Base-by-base conservation (phyloP, 2,329 filamentous ascomycete species). In the Alternaria metachromatica region DNA sequence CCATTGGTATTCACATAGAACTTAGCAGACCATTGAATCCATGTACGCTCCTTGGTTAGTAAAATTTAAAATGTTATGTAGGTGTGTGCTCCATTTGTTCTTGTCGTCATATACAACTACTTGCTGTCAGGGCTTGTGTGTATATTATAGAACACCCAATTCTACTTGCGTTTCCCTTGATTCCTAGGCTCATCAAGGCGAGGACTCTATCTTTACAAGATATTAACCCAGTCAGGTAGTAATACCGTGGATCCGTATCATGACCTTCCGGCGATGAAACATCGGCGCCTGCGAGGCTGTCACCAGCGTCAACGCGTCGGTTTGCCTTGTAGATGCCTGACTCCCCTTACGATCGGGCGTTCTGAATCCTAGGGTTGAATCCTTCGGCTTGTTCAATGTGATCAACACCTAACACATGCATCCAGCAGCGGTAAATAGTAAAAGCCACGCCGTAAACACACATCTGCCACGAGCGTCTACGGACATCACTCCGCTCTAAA, bases 381-480 rank as follows among this genome's bases (percentile, higher is more conserved):
- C 13, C 26, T 26, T 4, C 15, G 23, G n/a, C 5, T 13, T 13
- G 0, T 3, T 20, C 37, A 7, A 55, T 57, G 44, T 48, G 55
- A 45, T 48, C 44, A 23, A 13, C 26, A 55, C 44, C 25, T 18
- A 18, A 13, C 3, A 15, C 33, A 49, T 57, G 41, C 41, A 20
- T 26, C 23, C 20, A 20, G 18, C 28, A 48, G 43, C 41, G 44
- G 44, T 6, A 33, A 33, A 57, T 4, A 18, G 23, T 25, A 30
- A 50, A n/a, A 46, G 26, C 60, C 48, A 49, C 28, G 50, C 59
- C 54, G 30, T 43, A 43, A 26, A 20, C 51, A 53, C 28, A 53
- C 57, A 41, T 48, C 56, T 58, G 49, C 60, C 58, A 64, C 54
- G 20, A 61, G 64, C 64, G 61, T 63, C 9, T 67, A 54, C 33